These are phyloP conservation scores for Galerina sulciceps DNA, from an alignment of 768 basidiomycete genomes.

Conservation along the genomic window DNA sequence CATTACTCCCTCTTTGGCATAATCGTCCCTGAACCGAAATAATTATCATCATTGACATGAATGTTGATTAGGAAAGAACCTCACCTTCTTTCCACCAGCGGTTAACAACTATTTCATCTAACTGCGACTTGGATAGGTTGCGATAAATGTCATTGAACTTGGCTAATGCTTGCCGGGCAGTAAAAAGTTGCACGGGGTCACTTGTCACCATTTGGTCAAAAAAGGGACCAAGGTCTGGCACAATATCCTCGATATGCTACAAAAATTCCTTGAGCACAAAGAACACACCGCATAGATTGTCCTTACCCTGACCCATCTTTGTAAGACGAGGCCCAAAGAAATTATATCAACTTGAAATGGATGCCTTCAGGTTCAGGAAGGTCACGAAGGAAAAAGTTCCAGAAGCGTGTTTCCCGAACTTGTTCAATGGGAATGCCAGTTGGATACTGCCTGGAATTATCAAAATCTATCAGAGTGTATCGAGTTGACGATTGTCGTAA, in stretches of 20 bases:
- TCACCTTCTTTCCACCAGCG: not conserved
- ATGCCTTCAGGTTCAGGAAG: not conserved
- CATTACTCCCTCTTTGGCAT: no score
- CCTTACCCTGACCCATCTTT: slow-evolving; percentile 11
- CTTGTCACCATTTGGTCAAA: slow-evolving; percentile 11
- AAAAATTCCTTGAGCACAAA: not conserved
- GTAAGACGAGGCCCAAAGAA: not conserved
- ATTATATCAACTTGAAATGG: slow-evolving; percentile 15
- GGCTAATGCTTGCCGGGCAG: slow-evolving; percentile 5
- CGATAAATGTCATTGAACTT: not conserved
- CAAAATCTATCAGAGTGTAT: slow-evolving; percentile 20
- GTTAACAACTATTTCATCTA: not conserved
- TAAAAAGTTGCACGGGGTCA: not conserved
- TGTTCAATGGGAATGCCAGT: slow-evolving; percentile 2
- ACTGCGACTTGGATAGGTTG: not conserved
- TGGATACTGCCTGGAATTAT: slow-evolving; percentile 11
- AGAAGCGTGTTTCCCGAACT: not conserved
- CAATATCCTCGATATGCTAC: slow-evolving; percentile 8
- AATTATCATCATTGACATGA: no score
- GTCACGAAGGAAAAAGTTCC: not conserved
- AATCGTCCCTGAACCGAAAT: no score
- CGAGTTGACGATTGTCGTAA: not conserved
- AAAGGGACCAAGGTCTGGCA: slow-evolving; percentile 16
- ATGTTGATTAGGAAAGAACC: not conserved
- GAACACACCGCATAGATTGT: not conserved